Base-by-base conservation (phyloP, 2,329 filamentous ascomycete species). In the Cytospora schulzeri region DNA sequence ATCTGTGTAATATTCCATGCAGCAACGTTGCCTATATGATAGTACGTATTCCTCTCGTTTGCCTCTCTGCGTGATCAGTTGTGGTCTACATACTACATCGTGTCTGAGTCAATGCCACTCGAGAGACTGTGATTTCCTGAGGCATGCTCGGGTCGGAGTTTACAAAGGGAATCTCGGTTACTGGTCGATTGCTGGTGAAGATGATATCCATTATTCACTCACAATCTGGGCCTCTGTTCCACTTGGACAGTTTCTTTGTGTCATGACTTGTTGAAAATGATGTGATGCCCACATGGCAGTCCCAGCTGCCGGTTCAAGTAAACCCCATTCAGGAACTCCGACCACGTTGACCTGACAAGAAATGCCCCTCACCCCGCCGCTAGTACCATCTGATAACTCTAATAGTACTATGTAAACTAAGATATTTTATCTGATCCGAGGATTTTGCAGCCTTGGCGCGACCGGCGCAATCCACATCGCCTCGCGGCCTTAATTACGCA, bases 391-490 rank as follows among this genome's bases (percentile, higher is more conserved):
- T 62, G 60, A 62, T 62, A 62, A 56, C 41, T 48, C 45, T 48
- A 48, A 48, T 24, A 24, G 22, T 22, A 2, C 22, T 24, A n/a
- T 45, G 38, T 14, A 24, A 14, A 24, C 28, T 31, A 56, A 54
- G 28, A 38, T 50, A 55, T 56, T 54, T 62, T 62, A 62, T 62
- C 60, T 56, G 60, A 62, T 62, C 60, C 60, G 52, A 56, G 55
- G 60, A 56, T 19, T 62, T 62, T 62, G 60, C 60, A 54, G 52
- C 45, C 60, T 62, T 62, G 60, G 60, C 59, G 28, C 28, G 33
- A 35, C 24, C 29, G 52, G 38, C 60, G 38, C 45, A 48, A 24
- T 48, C 45, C 60, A 54, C 60, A 62, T 56, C 38, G 9, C 51
- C 22, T 53, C 52, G 59, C 45, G 28, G 59, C 59, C 54, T 55